Evolutionary conservation across 2,329 filamentous ascomycete species (phyloP).

Genomic region (Paracoccidioides brasiliensis): DNA sequence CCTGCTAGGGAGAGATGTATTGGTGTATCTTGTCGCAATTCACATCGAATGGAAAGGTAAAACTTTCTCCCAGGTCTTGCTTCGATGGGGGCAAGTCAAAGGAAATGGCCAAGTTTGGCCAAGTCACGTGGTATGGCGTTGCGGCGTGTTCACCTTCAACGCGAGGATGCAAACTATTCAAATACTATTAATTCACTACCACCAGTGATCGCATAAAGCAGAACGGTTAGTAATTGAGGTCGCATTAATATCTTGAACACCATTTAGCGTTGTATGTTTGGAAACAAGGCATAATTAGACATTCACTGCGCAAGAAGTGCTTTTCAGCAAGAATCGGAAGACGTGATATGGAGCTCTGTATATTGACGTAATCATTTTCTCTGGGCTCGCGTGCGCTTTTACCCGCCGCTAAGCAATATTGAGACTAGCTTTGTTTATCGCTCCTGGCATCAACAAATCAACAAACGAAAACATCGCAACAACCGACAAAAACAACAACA

Average conservation of each 20-base stretch:
- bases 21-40: too few species aligned
- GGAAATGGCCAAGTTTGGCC: not conserved
- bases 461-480: not conserved
- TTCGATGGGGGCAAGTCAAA: too few species aligned
- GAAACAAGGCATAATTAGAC: not conserved
- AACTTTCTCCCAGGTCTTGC: not conserved
- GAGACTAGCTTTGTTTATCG: constrained; percentile 14
- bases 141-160: constrained; percentile 14
- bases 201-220: not conserved
- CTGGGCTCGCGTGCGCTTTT: constrained; percentile 8
- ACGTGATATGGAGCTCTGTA: constrained; percentile 2
- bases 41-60: too few species aligned
- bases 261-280: not conserved
- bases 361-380: constrained; percentile 9
- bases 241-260: not conserved
- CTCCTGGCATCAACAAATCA: constrained; percentile 2
- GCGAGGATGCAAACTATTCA: constrained; percentile 1
- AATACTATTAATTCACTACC: not conserved
- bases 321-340: constrained; percentile 1
- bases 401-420: constrained; percentile 8
- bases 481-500: not conserved
- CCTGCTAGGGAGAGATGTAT: too few species aligned
- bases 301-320: too few species aligned
- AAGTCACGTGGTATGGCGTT: constrained; percentile 24
- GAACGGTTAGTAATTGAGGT: not conserved